phyloP scores from a whole-genome alignment of 345 rosid genomes.

The Aquilaria yunnanensis region DNA sequence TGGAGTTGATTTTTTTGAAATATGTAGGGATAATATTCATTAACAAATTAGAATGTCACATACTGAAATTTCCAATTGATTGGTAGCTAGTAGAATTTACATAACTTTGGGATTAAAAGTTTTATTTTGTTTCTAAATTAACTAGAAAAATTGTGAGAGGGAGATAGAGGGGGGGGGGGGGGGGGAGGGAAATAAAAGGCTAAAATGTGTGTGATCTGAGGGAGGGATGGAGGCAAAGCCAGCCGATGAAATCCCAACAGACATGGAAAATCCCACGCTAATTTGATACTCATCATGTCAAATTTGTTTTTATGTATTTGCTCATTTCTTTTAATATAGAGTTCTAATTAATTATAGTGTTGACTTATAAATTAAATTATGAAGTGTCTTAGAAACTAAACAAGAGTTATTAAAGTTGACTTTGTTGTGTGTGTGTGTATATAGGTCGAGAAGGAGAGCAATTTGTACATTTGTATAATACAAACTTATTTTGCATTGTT shows the following conservation, averaged over 20 bases:
- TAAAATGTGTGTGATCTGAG: no score
- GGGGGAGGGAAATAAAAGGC: no score
- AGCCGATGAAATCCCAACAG: conserved; percentile 59
- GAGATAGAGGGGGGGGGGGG: no score
- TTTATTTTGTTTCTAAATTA: no score
- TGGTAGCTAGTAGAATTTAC: no score
- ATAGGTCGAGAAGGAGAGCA: conserved; percentile 8
- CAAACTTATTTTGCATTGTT: no score
- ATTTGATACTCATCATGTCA: conserved; percentile 25
- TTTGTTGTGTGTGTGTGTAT: conserved; percentile 24
- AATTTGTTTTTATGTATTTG: conserved; percentile 1
- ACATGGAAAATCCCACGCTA: conserved; percentile 72
- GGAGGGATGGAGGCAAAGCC: conserved; percentile 15
- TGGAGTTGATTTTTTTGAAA: no score
- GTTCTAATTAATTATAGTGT: conserved; percentile 3
- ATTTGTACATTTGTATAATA: background rate
- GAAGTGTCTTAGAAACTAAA: conserved; percentile 15
- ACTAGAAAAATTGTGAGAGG: no score
- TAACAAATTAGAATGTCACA: no score
- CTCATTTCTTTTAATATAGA: conserved; percentile 3
- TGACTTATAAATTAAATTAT: conserved; percentile 13
- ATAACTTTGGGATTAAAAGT: no score
- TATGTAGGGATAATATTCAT: no score
- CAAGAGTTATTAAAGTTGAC: conserved; percentile 39
- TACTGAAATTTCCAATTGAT: no score